These are phyloP conservation scores for Phytophthora macrochlamydospora DNA, from an alignment of 352 stramenopile genomes.

Conservation along the genomic window DNA sequence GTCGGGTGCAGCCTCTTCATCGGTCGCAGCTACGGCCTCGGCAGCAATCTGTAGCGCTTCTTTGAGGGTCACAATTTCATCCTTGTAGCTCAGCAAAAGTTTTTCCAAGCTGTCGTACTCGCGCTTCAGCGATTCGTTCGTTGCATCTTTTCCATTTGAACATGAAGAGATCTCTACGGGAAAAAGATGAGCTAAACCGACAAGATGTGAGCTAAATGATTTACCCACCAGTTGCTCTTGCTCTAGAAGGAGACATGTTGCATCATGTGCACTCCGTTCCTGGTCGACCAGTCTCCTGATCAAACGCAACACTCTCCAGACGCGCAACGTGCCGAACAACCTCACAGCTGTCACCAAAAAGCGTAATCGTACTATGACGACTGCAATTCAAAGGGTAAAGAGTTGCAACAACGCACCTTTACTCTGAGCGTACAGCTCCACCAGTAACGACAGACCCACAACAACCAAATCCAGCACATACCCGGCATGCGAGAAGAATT, in stretches of 20 bases:
- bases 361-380: conserved; percentile 6
- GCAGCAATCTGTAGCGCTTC: conserved; percentile 77
- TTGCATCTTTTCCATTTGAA: conserved; percentile 52
- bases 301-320: conserved; percentile 70
- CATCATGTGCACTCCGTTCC: conserved; percentile 49
- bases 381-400: background rate
- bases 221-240: conserved; percentile 48
- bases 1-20: background rate
- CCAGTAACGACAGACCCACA: conserved; percentile 29
- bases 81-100: conserved; percentile 70
- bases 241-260: conserved; percentile 44
- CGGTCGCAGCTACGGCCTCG: conserved; percentile 51
- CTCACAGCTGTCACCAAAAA: conserved; percentile 35
- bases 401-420: conserved; percentile 42
- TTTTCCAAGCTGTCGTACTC: conserved; percentile 62
- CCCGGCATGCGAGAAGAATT: conserved; percentile 65
- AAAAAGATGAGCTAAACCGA: background rate
- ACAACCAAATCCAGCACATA: conserved; percentile 58
- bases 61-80: conserved; percentile 75
- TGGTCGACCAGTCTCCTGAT: conserved; percentile 52
- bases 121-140: conserved; percentile 61
- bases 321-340: conserved; percentile 53
- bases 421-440: conserved; percentile 58
- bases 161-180: conserved; percentile 42
- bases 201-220: background rate